Evolutionary conservation across 179 eudicot genomes (phyloP), one percentile per base, ranked within the genome.

Genomic region (Vitellaria paradoxa): DNA sequence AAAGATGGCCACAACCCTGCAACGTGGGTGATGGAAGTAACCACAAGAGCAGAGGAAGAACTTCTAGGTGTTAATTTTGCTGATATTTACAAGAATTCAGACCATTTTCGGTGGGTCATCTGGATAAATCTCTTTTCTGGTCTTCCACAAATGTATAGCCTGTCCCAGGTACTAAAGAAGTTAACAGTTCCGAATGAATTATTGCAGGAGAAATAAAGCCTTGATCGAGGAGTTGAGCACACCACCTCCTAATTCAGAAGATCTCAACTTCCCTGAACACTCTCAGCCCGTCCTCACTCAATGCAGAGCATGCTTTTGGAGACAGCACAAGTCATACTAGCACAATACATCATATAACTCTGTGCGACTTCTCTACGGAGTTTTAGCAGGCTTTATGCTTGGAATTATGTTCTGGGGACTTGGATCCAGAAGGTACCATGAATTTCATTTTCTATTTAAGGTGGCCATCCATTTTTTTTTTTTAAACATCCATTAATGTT

Each of bases 11-110:
- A 85, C 76, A 92, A 92, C 70, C 92, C 97, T 20, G 97, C 94
- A 61, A 92, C 97, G 4, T 92, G 97, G 97, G 86, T 92, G 94
- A 73, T 92, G 84, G 94, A 90, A 79, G 90, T 87, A 5, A 81
- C 89, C 53, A 79, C 92, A 52, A 40, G 84, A 47, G 79, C 91
- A 55, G 90, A 91, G 80, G 92, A 90, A 85, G 17, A 61, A 65
- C 73, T 76, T 23, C 85, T 88, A 63, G 88, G 89, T 8, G 87
- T 88, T n/a, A 87, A 87, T 76, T 91, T 91, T 81, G 79, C 92
- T 12, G 74, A 86, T 53, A 68, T 79, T 4, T 91, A 88, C 88
- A 88, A 78, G 81, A 80, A 84, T 42, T 91, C 91, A 6, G 92
- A 87, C 6, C 81, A 88, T 4, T 82, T 81, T 78, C 83, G 88